Percentiles rank a stretch among this genome's conserved stretches.
phyloP scores from a whole-genome alignment of 345 rosid genomes.

The Linum lewisii region DNA sequence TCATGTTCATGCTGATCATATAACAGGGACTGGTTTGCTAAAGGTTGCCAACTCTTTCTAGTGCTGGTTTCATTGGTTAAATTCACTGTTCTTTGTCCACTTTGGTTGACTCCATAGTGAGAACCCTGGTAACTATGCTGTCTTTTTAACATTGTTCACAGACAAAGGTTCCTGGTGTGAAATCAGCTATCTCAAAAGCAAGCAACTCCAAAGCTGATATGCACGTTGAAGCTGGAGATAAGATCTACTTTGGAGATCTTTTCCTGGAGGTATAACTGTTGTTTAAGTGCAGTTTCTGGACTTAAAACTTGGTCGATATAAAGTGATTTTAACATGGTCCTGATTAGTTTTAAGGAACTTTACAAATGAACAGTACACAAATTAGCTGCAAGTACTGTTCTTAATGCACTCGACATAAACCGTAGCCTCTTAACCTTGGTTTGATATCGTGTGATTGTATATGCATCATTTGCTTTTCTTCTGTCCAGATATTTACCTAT shows the following conservation, averaged over 20 bases:
- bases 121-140: not conserved
- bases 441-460: too few species aligned
- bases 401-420: too few species aligned
- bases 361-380: too few species aligned
- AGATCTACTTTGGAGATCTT: constrained; percentile 51
- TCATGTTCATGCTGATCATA: constrained; percentile 97
- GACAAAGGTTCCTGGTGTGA: constrained; percentile 51
- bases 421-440: not conserved
- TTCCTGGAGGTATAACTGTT: constrained; percentile 51
- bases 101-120: not conserved
- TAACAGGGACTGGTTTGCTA: constrained; percentile 80
- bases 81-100: not conserved
- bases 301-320: not conserved
- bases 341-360: not conserved
- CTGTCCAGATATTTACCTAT: not conserved
- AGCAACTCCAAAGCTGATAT: constrained; percentile 78
- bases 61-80: not conserved
- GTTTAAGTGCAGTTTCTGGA: not conserved
- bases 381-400: too few species aligned
- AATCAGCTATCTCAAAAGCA: constrained; percentile 70
- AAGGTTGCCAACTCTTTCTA: constrained; percentile 35
- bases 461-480: too few species aligned
- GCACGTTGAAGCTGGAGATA: constrained; percentile 60
- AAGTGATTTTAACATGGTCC: too few species aligned
- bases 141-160: constrained; percentile 14